Conservation (phyloP, 2,329 filamentous ascomycete genomes). For the Fusarium cyanostomum region DNA sequence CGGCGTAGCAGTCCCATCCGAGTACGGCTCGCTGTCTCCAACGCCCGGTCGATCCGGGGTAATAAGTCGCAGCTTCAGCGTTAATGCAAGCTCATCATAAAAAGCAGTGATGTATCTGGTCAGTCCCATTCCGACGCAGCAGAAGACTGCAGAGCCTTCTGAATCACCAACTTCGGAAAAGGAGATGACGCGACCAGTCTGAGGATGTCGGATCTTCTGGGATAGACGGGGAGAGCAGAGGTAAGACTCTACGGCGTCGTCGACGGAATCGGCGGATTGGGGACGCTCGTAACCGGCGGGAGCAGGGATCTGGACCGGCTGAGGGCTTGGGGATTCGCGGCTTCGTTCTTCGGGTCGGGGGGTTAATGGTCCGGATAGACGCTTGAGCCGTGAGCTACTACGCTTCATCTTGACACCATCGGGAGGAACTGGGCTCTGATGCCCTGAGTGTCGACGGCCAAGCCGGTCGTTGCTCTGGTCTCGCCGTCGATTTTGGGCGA, state of each 20-base stretch:
- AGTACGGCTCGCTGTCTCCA: constrained; percentile 87
- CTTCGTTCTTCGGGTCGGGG: constrained; percentile 52
- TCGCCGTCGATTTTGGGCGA: constrained; percentile 68
- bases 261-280: constrained; percentile 84
- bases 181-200: constrained; percentile 87
- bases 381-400: constrained; percentile 67
- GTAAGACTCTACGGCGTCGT: constrained; percentile 87
- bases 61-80: constrained; percentile 87
- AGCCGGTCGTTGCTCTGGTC: constrained; percentile 58
- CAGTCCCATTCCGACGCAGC: constrained; percentile 97
- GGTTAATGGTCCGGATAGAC: constrained; percentile 61
- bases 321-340: constrained; percentile 41
- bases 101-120: constrained; percentile 97
- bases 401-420: constrained; percentile 61
- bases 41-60: constrained; percentile 95
- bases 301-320: constrained; percentile 42
- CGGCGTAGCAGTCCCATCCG: constrained; percentile 83
- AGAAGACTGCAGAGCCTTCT: constrained; percentile 90
- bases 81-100: constrained; percentile 93
- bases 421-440: constrained; percentile 58
- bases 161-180: constrained; percentile 97
- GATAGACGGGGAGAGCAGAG: constrained; percentile 84
- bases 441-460: constrained; percentile 58
- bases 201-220: constrained; percentile 86
- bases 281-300: constrained; percentile 75